Evolutionary conservation across 1,284 basidiomycete genomes (phyloP), one percentile per base, ranked within the genome.

Genomic region (Golubevia pallescens): DNA sequence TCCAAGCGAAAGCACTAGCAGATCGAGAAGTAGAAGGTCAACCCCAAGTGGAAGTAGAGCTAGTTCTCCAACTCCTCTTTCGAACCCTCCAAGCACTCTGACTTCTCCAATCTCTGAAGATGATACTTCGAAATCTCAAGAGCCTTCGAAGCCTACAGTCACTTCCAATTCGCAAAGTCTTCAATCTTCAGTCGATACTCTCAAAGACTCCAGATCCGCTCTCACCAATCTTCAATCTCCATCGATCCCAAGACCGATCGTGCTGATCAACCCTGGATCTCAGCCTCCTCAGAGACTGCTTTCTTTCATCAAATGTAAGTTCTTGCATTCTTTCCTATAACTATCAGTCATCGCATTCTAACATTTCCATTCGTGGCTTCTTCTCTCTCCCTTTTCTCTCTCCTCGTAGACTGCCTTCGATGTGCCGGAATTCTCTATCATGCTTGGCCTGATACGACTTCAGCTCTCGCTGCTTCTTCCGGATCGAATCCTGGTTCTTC

Each of bases 351-450:
- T 69, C 69, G 5, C 65, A 63, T 1, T 69, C 71, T 1, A 60
- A 71, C 19, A 69, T 80, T 42, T 60, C 86, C 32, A 66, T 78
- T 0, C 76, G 77, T 20, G 82, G 86, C 66, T 77, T 83, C 14
- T 76, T 86, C n/a, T 68, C 73, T 23, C 80, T 86, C 23, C 79
- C 87, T 16, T 64, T 86, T 56, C 42, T 84, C 82, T 19, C 88
- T 87, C 67, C 69, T 88, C 71, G 87, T 87, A 69, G 88, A 89
- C 67, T 87, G 88, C 28, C 75, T 89, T 6, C 87, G 89, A 13
- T 88, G 87, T 20, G 84, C 86, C 0, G 88, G 88, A 1, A 88
- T 89, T 62, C 75, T 89, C 24, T 89, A 89, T 72, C 88, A 89
- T 73, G 84, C 69, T 53, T 80, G 77, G 78, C 77, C 77, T 20